Base-by-base conservation (phyloP, 495 filamentous ascomycete species). In the Glutinoglossum americanum region DNA sequence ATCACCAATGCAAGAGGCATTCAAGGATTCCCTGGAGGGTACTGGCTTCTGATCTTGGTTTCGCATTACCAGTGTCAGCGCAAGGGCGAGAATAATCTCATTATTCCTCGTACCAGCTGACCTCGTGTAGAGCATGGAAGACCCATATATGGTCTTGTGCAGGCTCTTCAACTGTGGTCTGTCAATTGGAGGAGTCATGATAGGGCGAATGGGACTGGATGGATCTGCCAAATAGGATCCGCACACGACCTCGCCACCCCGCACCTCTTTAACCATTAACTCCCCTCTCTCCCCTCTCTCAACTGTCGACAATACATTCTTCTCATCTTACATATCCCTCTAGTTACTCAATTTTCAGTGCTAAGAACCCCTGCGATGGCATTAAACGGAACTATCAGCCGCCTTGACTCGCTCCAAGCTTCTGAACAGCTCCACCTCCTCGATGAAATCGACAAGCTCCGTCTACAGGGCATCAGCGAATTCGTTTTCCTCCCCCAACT, bases 401-500 rank as follows among this genome's bases (percentile, higher is more conserved):
- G 37, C 15, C 37, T 39, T 11, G 37, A 39, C 13, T 39, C 37
- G 37, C 37, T 39, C 37, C 37, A 39, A 39, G 37, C 37, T 10
- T 39, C 37, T 17, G 61, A 60, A 8, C 65, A 67, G 41, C 61
- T 64, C 5, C 60, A 61, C 41, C 47, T 82, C 1, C 65, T 83
- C 21, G 74, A 85, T 60, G 70, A 71, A 17, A 76, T 85, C 44
- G 80, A 81, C 60, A 70, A 69, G 4, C 67, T 84, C 4, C 77
- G 80, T 11, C 65, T 66, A 0, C 68, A 72, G 17, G 80, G 80
- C 0, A 71, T 83, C 57, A 74, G 71, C 51, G 66, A 68, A 13
- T 71, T 77, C 57, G 66, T 85, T 4, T 71, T 75, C 25, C 72
- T 86, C 0, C 85, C 85, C 0, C 82, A 87, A 59, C 70, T 90